A percentile compares a stretch with the other conserved stretches of the same genome.
These are phyloP conservation scores for Inga laurina DNA, from an alignment of 306 rosid genomes.

Conservation along the genomic window DNA sequence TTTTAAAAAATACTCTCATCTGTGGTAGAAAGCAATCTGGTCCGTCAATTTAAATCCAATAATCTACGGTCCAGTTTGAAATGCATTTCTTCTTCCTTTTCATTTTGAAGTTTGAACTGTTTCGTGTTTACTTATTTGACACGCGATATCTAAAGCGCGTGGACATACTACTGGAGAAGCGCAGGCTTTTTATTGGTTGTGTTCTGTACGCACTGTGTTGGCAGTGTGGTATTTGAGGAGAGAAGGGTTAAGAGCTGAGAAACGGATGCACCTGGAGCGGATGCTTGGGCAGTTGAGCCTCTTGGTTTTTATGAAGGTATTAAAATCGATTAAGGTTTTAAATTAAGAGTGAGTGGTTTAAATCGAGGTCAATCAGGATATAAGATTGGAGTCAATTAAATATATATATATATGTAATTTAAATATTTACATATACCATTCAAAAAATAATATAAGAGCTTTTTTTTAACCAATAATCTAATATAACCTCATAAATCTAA, in stretches of 20 bases:
- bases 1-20: conserved; percentile 24
- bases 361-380: no score
- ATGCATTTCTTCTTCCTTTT: not conserved
- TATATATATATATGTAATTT: no score
- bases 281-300: no score
- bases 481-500: no score
- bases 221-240: not conserved
- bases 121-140: not conserved
- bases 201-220: not conserved
- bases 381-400: no score
- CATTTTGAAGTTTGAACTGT: not conserved
- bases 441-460: no score
- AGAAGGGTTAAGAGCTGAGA: not conserved
- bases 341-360: no score
- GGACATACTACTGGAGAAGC: not conserved
- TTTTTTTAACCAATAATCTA: no score
- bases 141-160: not conserved
- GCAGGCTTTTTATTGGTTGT: not conserved
- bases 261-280: not conserved
- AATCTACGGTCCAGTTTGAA: conserved; percentile 51
- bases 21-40: not conserved
- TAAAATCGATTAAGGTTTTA: no score
- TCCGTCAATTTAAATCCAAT: conserved; percentile 39
- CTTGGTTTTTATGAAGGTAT: no score
- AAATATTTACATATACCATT: no score